phyloP scores from a whole-genome alignment of 345 rosid genomes.

The Odontarrhena argentea region DNA sequence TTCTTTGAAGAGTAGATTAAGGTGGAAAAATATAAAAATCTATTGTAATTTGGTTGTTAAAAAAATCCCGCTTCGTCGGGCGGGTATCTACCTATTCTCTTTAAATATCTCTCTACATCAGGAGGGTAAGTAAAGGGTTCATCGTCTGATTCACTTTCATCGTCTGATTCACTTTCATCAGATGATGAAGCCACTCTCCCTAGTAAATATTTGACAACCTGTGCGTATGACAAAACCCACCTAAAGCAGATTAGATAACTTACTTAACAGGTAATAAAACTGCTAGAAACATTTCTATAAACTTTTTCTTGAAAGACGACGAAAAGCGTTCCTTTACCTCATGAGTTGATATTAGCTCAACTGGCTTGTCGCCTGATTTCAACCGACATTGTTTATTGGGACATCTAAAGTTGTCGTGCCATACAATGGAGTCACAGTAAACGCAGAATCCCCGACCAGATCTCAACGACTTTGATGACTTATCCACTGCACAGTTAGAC shows the following conservation, averaged over 20 bases:
- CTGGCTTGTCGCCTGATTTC: constrained; percentile 18
- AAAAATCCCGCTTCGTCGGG: too few relatives aligned
- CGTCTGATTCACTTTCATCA: constrained; percentile 35
- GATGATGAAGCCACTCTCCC: constrained; percentile 24
- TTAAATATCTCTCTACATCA: too few relatives aligned
- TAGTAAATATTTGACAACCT: constrained; percentile 32
- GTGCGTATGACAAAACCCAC: constrained; percentile 14
- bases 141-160: background rate
- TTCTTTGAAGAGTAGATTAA: too few relatives aligned
- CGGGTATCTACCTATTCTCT: too few relatives aligned
- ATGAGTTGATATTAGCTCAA: constrained; percentile 27
- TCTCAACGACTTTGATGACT: constrained; percentile 46
- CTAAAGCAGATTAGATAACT: constrained; percentile 2
- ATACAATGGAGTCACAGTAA: constrained; percentile 44
- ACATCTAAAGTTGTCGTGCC: constrained; percentile 38
- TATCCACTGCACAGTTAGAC: constrained; percentile 39
- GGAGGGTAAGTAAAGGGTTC: too few relatives aligned
- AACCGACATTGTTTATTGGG: constrained; percentile 32
- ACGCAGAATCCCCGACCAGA: constrained; percentile 64
- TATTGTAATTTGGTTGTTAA: too few relatives aligned
- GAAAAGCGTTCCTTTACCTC: constrained; percentile 13
- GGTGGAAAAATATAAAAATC: too few relatives aligned
- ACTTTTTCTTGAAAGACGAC: background rate
- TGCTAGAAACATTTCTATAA: background rate
- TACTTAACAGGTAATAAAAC: background rate